Base-by-base conservation (phyloP, 1,284 basidiomycete genomes). In the Polyporus tsugae region DNA sequence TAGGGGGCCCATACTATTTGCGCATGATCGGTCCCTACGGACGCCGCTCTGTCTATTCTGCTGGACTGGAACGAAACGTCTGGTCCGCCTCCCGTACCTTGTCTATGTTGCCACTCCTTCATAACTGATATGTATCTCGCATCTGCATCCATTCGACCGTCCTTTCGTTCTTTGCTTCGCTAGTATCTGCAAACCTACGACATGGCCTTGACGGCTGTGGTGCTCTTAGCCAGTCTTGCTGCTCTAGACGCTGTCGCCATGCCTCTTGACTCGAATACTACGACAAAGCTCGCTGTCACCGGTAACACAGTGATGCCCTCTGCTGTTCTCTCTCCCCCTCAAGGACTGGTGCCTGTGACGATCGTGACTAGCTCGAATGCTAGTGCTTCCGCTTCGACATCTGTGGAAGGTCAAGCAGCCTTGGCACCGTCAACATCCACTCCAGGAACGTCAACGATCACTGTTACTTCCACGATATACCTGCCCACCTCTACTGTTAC, bases 401-500 rank as follows among this genome's bases (percentile, higher is more conserved):
- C 58, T 41, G 22, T 39, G 22, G 36, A n/a, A 41, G 36, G 19
- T n/a, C 55, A 38, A 38, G 19, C 55, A 35, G 29, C 25, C 29
- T 19, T 67, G 35, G 35, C 35, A 15, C 36, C 70, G 15, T 66
- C 65, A 4, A 68, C 74, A 33, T 35, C 29, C 17, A 9, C 33
- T 36, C 17, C 19, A n/a, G 57, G 29, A 1, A 49, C 71, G 33
- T 58, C 66, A 2, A 66, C 66, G 29, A 64, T 69, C 0, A 66
- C 69, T 6, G 25, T 69, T 11, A 17, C 68, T 60, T 63, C 70
- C 19, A 76, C 76, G 1, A 65, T 72, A n/a, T 74, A 67, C 17
- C 75, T 78, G 59, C 74, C 81, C 7, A 79, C 80, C 6, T 68
- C 77, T 33, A 81, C 80, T 0, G 74, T 82, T 29, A 81, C 81